Conservation (phyloP, 176 grass and related monocot species). For the Oryza meridionalis region DNA sequence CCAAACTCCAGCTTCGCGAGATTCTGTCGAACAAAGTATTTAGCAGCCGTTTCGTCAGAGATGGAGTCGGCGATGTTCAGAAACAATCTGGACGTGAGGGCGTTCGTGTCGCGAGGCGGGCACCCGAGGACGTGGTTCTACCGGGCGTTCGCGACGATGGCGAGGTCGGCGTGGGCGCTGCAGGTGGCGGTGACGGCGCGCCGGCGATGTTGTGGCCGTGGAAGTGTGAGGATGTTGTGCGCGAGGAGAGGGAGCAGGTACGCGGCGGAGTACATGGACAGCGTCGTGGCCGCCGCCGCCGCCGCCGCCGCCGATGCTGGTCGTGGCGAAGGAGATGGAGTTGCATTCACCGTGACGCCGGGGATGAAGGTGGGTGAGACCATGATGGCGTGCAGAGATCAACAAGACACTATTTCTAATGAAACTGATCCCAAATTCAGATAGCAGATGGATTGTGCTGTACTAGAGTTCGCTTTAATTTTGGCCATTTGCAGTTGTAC, state of each 20-base stretch:
- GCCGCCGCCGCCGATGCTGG: rapidly evolving
- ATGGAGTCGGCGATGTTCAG: not conserved
- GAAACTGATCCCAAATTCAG: not conserved
- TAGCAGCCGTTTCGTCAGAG: not conserved
- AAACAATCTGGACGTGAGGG: constrained; percentile 4
- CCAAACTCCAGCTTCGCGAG: too few species aligned
- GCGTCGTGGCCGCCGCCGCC: not conserved
- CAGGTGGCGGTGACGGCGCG: not conserved
- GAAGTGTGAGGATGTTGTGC: not conserved
- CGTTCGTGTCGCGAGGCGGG: constrained; percentile 19
- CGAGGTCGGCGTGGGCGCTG: constrained; percentile 33
- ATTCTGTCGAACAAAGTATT: too few species aligned
- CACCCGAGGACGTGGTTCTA: constrained; percentile 35
- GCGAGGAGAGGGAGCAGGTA: constrained; percentile 14
- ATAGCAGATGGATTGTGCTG: not conserved
- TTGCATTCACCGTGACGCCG: constrained; percentile 20
- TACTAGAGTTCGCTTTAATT: not conserved
- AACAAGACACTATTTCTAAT: not conserved
- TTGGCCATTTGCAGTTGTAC: not conserved
- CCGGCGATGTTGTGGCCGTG: not conserved
- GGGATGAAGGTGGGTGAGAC: not conserved
- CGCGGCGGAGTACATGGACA: constrained; percentile 5
- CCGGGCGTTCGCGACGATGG: constrained; percentile 18
- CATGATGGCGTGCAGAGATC: constrained; percentile 15
- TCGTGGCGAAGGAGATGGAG: not conserved